A percentile compares a stretch with the other conserved stretches of the same genome.
Conservation (phyloP, 768 basidiomycete genomes). For the Phanerochaete sordida region DNA sequence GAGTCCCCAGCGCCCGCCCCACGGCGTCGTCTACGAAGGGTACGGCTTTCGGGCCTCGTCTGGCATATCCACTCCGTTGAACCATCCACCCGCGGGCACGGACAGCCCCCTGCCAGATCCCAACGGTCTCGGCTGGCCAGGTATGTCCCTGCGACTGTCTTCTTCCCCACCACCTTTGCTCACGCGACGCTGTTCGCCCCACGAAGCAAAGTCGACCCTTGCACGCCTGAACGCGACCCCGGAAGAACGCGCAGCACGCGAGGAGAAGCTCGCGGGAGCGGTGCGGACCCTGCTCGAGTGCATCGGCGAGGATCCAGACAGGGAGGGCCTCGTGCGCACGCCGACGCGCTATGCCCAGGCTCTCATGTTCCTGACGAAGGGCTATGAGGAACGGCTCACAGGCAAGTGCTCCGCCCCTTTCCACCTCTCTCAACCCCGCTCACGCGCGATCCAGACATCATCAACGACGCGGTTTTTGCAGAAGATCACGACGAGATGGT, state of each 20-base stretch:
- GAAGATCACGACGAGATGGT: slow-evolving; percentile 99
- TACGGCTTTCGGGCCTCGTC: slow-evolving; percentile 79
- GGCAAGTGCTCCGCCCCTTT: too few species aligned
- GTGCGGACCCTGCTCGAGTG: slow-evolving; percentile 93
- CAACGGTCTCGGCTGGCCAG: slow-evolving; percentile 92
- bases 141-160: slow-evolving; percentile 36
- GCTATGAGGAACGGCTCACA: slow-evolving; percentile 93
- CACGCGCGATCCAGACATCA: slow-evolving; percentile 81
- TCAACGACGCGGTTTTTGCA: slow-evolving; percentile 96
- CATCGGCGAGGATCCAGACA: slow-evolving; percentile 96
- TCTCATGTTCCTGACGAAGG: slow-evolving; percentile 98
- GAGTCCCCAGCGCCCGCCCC: slow-evolving; percentile 19
- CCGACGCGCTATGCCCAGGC: slow-evolving; percentile 97
- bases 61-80: slow-evolving; percentile 33
- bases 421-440: too few species aligned
- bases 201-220: slow-evolving; percentile 83
- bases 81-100: slow-evolving; percentile 25
- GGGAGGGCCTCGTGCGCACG: slow-evolving; percentile 88
- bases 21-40: slow-evolving; percentile 54
- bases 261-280: slow-evolving; percentile 76
- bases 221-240: slow-evolving; percentile 79
- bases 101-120: slow-evolving; percentile 41
- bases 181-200: neutral
- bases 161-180: neutral
- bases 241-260: slow-evolving; percentile 65